Conservation (phyloP, 441 rosid species). For the Isatis lusitanica region DNA sequence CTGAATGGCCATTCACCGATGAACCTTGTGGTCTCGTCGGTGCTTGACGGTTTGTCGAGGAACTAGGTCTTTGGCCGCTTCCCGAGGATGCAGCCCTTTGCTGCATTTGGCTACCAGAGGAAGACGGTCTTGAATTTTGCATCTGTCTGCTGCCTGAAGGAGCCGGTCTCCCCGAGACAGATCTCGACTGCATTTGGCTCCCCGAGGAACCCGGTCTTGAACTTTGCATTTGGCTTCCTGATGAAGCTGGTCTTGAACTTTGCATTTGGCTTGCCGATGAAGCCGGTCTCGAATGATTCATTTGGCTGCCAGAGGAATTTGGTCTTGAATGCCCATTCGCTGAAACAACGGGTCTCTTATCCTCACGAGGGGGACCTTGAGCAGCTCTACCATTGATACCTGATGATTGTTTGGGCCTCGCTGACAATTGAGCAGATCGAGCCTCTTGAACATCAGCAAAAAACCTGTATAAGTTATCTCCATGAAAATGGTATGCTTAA, state of each 20-base stretch:
- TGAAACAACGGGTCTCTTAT: conserved; percentile 27
- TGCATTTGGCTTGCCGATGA: conserved; percentile 27
- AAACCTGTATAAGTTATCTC: conserved; percentile 66
- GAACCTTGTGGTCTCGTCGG: conserved; percentile 31
- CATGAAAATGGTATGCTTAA: conserved; percentile 51
- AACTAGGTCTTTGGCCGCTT: conserved; percentile 29
- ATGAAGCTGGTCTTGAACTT: conserved; percentile 20
- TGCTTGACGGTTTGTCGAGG: conserved; percentile 29
- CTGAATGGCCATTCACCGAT: conserved; percentile 35
- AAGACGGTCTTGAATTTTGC: conserved; percentile 10
- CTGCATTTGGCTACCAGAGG: conserved; percentile 13
- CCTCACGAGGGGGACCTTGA: conserved; percentile 30
- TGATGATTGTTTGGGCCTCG: conserved; percentile 52
- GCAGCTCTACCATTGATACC: conserved; percentile 47
- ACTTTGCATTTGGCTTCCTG: conserved; percentile 13
- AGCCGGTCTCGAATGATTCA: conserved; percentile 19
- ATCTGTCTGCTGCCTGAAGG: conserved; percentile 22
- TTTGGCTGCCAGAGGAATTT: conserved; percentile 16
- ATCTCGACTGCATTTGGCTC: conserved; percentile 40
- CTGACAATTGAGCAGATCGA: conserved; percentile 49
- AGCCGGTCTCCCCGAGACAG: conserved; percentile 43
- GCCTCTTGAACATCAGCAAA: conserved; percentile 84
- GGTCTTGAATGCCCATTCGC: conserved; percentile 33
- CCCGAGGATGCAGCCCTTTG: conserved; percentile 8
- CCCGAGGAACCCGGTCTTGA: conserved; percentile 38